These are phyloP conservation scores for Ophiostoma sp. DNA, from an alignment of 2,329 filamentous ascomycete species.

Conservation along the genomic window DNA sequence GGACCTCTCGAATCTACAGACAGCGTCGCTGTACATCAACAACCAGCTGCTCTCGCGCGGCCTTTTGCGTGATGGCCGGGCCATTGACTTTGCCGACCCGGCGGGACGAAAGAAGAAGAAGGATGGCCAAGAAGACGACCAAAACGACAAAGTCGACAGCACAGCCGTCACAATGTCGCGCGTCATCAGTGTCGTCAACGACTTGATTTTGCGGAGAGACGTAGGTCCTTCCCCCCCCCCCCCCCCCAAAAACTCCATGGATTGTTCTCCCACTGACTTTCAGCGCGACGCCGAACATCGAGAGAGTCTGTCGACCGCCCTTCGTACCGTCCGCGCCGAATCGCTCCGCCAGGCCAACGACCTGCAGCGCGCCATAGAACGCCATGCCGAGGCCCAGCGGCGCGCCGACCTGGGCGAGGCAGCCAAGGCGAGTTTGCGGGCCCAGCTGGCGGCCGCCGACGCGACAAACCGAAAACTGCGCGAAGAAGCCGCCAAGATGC, in stretches of 20 bases:
- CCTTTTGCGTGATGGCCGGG: constrained; percentile 65
- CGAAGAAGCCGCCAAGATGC: constrained; percentile 79
- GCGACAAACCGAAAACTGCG: constrained; percentile 72
- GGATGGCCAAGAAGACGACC: not conserved
- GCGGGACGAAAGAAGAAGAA: constrained; percentile 56
- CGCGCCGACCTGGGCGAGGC: constrained; percentile 63
- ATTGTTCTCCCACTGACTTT: not conserved
- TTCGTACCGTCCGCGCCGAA: constrained; percentile 74
- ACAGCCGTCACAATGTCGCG: constrained; percentile 63
- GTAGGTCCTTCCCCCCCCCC: constrained; percentile 52
- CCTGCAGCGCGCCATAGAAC: constrained; percentile 59
- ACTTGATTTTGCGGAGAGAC: constrained; percentile 85
- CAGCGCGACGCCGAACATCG: constrained; percentile 88
- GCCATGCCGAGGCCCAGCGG: constrained; percentile 55
- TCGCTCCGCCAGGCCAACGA: constrained; percentile 71
- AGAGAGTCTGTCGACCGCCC: constrained; percentile 75
- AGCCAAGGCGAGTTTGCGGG: constrained; percentile 67
- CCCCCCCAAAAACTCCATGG: not conserved
- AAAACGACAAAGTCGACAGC: constrained; percentile 13
- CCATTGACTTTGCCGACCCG: constrained; percentile 79
- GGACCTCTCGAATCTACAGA: constrained; percentile 62
- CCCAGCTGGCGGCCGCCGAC: constrained; percentile 73
- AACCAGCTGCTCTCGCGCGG: constrained; percentile 68
- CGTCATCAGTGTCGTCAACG: constrained; percentile 91
- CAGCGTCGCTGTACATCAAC: constrained; percentile 71